Evolutionary conservation across 306 rosid genomes (phyloP).

Genomic region (Quercus suber): DNA sequence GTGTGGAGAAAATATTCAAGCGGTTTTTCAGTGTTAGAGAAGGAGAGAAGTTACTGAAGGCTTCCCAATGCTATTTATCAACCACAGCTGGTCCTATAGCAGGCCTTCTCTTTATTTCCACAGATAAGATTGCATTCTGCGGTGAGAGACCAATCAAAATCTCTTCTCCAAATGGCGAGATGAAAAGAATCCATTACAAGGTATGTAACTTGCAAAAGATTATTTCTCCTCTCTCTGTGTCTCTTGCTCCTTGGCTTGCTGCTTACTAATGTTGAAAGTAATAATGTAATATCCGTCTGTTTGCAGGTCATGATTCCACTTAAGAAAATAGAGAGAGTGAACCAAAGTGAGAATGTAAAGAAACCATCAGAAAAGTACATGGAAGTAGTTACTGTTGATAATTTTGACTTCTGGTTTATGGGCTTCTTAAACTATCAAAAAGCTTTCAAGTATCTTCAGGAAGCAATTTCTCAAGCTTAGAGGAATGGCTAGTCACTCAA

Average conservation of each 20-base stretch:
- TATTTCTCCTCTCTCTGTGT: neutral
- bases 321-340: constrained; percentile 33
- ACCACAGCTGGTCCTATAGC: constrained; percentile 81
- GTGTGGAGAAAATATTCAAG: constrained; percentile 54
- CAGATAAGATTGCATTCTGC: constrained; percentile 66
- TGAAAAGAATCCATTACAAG: constrained; percentile 53
- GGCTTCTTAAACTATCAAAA: constrained; percentile 55
- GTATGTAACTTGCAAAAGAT: constrained; percentile 14
- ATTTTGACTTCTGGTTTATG: constrained; percentile 68
- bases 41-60: constrained; percentile 65
- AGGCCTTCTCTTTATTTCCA: constrained; percentile 81
- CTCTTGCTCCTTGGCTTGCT: neutral
- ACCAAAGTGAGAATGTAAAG: constrained; percentile 40
- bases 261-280: neutral
- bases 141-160: constrained; percentile 65
- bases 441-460: constrained; percentile 36
- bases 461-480: constrained; percentile 31
- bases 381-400: constrained; percentile 52
- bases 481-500: neutral
- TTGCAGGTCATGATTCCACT: constrained; percentile 50
- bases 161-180: constrained; percentile 46
- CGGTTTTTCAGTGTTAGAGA: constrained; percentile 45
- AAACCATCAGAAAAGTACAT: constrained; percentile 56
- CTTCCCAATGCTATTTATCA: constrained; percentile 66
- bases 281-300: neutral